Base-by-base conservation (phyloP, 225 moss, liverwort and hornwort species). In the Thuidium tamariscinum region DNA sequence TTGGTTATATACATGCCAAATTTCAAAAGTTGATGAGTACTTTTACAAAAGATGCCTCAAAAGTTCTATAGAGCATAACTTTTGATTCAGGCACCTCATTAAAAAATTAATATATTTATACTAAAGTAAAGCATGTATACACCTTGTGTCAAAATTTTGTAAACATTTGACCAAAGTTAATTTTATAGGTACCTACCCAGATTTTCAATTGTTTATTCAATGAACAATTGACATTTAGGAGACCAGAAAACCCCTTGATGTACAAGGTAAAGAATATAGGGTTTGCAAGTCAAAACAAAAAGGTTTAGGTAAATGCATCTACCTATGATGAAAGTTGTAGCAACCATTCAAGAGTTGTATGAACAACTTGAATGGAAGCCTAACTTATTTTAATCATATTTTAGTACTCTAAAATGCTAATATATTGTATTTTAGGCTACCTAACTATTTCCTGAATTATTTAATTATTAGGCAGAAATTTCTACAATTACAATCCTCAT, bases 291-390 rank as follows among this genome's bases (percentile, higher is more conserved):
- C 13, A 68, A 39, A 22, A 13, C 2, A 39, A 13, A 39, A 13
- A 4, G 2, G 1, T 13, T 39, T 39, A 8, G 13, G 4, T 41
- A 13, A 41, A 69, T 41, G 14, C 0, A 5, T 0, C 1, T 0
- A 1, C 25, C 13, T 68, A 23, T 5, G 6, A 2, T 25, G 41
- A 25, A 69, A 39, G 2, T 69, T 14, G 8, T 4, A 25, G 0
- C 39, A 69, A 69, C 69, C 22, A 69, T 25, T 14, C 14, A 41
- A 25, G 41, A 69, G 8, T 41, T 26, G 2, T 15, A 16, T 15
- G 15, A 41, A 67, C 13, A 22, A 67, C 37, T 67, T 67, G 3
- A 6, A 23, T 68, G 68, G 14, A 69, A 14, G 8, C 3, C 8
- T 41, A 41, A 41, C 6, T 42, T 41, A 22, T 23, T 26, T 39